Evolutionary conservation across 2,329 filamentous ascomycete species (phyloP).

Genomic region (Pezicula rhizophila): DNA sequence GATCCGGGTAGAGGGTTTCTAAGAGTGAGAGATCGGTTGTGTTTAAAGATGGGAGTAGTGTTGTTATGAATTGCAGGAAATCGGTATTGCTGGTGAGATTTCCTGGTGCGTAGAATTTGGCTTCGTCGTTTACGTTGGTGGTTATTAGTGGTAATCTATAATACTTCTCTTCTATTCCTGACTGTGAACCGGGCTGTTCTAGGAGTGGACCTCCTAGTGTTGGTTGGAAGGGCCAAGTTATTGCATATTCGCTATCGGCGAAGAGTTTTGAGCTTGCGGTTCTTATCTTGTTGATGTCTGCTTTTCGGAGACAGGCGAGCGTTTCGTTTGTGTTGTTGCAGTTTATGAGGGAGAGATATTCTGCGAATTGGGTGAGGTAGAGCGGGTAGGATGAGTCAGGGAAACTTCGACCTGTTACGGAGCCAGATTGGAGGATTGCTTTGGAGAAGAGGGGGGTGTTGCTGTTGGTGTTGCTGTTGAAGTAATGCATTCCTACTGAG

Average conservation of each 20-base stretch:
- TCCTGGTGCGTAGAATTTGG: neutral
- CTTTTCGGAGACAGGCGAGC: neutral
- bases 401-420: neutral
- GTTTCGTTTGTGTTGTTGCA: neutral
- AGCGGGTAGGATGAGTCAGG: neutral
- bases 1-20: neutral
- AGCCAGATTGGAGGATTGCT: neutral
- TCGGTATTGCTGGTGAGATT: neutral
- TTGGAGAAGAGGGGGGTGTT: neutral
- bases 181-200: neutral
- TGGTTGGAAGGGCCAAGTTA: neutral
- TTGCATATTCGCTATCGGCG: neutral
- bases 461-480: neutral
- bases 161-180: neutral
- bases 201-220: neutral
- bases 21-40: neutral
- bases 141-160: neutral
- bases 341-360: neutral
- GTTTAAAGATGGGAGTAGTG: neutral
- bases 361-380: neutral
- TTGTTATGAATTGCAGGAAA: neutral
- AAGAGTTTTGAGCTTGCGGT: neutral
- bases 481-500: slow-evolving; percentile 1
- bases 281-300: neutral
- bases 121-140: neutral